Evolutionary conservation across 768 basidiomycete genomes (phyloP), one percentile per base, ranked within the genome.

Genomic region (Boletus reticulatus): DNA sequence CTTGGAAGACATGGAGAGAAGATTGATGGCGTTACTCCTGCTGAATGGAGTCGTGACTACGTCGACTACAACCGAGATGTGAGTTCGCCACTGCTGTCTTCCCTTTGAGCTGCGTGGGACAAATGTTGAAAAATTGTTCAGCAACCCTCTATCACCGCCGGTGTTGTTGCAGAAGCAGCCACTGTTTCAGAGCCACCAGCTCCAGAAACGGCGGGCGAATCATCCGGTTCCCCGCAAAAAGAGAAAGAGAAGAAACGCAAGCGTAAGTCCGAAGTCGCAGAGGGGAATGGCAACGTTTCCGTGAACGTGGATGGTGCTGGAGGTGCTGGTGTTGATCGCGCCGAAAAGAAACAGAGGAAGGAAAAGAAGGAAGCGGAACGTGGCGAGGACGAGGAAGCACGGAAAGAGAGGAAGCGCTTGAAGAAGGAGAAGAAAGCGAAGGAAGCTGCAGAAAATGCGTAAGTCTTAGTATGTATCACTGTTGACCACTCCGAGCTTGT

Each of bases 1-100:
- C 85, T 99, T 48, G 90, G 94, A 66, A 98, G 93, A 75, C 89
- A 94, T 70, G 97, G 97, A 20, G 88, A 96, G 72, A 88, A 89
- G 66, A 82, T 92, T 48, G 85, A 89, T 2, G 89, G 91, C 41
- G 83, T 87, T 43, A 99, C 97, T 0, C 97, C 97, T 19, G 76
- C 84, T 14, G 86, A 89, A 50, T 98, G 97, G 97, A 90, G 82
- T 66, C 82, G 85, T 56, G 92, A 93, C 67, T 98, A 99, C 70
- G 83, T 96, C 50, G 97, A 99, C 71, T 98, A 96, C 73, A 87
- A 80, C 59, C 85, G 89, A 44, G 88, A 88, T 50, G 81, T 79
- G 48, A 57, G 58, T 76, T 60, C 63, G 61, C 19, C 24, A 20
- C 13, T 16, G 14, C 13, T 16, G 14, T 41, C n/a, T 4, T 45